phyloP scores from a whole-genome alignment of 139 green algal species.

The Diplosphaera chodatii region DNA sequence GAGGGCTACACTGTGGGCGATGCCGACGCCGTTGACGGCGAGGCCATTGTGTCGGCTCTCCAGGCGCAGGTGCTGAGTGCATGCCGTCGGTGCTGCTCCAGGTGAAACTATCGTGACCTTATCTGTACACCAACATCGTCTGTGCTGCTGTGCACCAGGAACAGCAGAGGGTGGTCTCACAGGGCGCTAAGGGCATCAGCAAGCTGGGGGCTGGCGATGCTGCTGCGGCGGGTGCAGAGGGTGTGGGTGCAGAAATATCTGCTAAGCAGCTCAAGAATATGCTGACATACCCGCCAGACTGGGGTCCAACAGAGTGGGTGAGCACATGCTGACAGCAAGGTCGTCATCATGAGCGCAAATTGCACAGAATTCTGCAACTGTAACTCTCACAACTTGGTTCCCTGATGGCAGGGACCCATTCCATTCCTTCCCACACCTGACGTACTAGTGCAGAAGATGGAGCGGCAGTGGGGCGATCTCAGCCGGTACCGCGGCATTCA shows the following conservation, averaged over 20 bases:
- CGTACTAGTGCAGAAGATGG: slow-evolving; percentile 74
- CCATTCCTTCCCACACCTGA: slow-evolving; percentile 78
- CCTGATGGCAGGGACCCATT: slow-evolving; percentile 71
- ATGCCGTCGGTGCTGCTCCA: too few relatives aligned
- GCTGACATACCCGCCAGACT: slow-evolving; percentile 67
- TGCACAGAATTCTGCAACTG: too few relatives aligned
- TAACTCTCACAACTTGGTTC: too few relatives aligned
- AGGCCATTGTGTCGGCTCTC: slow-evolving; percentile 59
- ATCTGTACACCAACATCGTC: too few relatives aligned
- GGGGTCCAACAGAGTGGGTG: slow-evolving; percentile 84
- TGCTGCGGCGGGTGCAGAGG: slow-evolving; percentile 19
- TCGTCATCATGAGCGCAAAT: too few relatives aligned
- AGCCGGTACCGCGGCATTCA: slow-evolving; percentile 55
- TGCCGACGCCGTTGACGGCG: slow-evolving; percentile 58
- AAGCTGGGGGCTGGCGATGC: slow-evolving; percentile 12
- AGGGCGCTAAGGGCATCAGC: slow-evolving; percentile 37
- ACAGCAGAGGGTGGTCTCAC: slow-evolving; percentile 52
- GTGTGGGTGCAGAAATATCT: slow-evolving; percentile 46
- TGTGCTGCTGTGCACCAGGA: too few relatives aligned
- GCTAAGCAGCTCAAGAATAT: slow-evolving; percentile 48
- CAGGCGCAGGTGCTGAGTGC: slow-evolving; percentile 24
- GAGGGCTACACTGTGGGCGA: slow-evolving; percentile 80
- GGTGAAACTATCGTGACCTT: too few relatives aligned
- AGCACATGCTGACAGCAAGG: too few relatives aligned
- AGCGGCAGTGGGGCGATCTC: slow-evolving; percentile 87